phyloP scores from a whole-genome alignment of 129 eudicot species.

The Centrapalus pauciflorus region DNA sequence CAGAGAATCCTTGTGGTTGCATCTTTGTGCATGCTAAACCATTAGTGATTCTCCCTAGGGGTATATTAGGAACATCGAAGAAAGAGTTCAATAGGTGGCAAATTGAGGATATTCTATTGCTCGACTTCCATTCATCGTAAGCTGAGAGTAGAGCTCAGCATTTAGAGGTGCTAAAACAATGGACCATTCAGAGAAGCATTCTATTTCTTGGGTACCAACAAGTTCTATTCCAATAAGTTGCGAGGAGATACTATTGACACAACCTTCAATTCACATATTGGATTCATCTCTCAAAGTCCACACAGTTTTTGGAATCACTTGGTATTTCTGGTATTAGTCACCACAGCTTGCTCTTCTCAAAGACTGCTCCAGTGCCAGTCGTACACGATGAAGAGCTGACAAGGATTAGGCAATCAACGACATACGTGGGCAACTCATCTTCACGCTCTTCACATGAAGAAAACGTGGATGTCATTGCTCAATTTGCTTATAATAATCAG shows the following conservation, averaged over 20 bases:
- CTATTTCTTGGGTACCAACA: conserved; percentile 75
- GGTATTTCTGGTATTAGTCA: too few relatives aligned
- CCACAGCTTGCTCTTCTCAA: too few relatives aligned
- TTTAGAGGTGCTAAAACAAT: conserved; percentile 56
- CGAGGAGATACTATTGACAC: conserved; percentile 47
- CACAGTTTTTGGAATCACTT: too few relatives aligned
- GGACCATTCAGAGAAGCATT: conserved; percentile 61
- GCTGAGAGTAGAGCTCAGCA: conserved; percentile 63
- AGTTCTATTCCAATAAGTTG: conserved; percentile 32
- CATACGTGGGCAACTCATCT: too few relatives aligned
- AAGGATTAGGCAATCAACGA: too few relatives aligned
- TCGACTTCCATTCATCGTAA: conserved; percentile 68
- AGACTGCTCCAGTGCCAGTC: too few relatives aligned
- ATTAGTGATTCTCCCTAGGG: conserved; percentile 72
- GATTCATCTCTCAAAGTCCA: too few relatives aligned
- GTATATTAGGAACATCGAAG: conserved; percentile 78
- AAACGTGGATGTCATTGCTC: too few relatives aligned
- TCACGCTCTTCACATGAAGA: too few relatives aligned
- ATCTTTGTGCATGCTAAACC: conserved; percentile 93
- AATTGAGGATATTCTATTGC: conserved; percentile 53
- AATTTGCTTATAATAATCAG: too few relatives aligned
- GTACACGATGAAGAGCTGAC: too few relatives aligned
- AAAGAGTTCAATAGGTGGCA: conserved; percentile 80
- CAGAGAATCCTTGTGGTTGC: conserved; percentile 88
- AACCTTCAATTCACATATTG: conserved; percentile 60